A percentile compares a stretch with the other conserved stretches of the same genome.
These are phyloP conservation scores for Fusarium tjaetaba DNA, from an alignment of 2,329 filamentous ascomycete species.

Conservation along the genomic window DNA sequence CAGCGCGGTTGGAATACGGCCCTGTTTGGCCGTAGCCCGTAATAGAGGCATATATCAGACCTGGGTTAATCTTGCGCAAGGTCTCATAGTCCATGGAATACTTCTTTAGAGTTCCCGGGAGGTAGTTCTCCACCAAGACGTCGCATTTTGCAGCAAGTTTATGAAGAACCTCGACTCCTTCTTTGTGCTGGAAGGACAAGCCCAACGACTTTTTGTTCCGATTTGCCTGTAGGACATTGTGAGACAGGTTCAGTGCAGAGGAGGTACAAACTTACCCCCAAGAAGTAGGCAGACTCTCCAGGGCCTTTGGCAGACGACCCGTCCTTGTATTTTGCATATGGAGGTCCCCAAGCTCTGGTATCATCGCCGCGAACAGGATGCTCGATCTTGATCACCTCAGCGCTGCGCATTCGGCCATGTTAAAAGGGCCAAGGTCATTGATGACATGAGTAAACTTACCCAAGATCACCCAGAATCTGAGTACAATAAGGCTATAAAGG, in stretches of 20 bases:
- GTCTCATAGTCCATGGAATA: conserved; percentile 91
- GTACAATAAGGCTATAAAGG: conserved; percentile 86
- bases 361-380: conserved; percentile 93
- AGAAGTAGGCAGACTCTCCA: conserved; percentile 94
- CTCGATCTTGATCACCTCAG: conserved; percentile 97
- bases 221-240: conserved; percentile 72
- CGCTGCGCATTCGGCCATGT: conserved; percentile 60
- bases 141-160: conserved; percentile 86
- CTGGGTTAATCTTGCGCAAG: conserved; percentile 82
- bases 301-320: conserved; percentile 70
- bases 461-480: conserved; percentile 94
- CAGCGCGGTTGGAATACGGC: conserved; percentile 85
- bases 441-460: conserved; percentile 65
- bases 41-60: conserved; percentile 92
- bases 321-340: conserved; percentile 82
- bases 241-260: conserved; percentile 14
- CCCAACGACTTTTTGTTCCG: conserved; percentile 96
- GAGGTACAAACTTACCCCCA: conserved; percentile 69
- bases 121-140: conserved; percentile 95
- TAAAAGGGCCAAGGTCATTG: conserved; percentile 9
- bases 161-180: conserved; percentile 88
- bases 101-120: conserved; percentile 88
- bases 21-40: conserved; percentile 97
- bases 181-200: conserved; percentile 86
- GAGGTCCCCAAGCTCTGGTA: conserved; percentile 95